Base-by-base conservation (phyloP, 192 early-diverging fungal species). In the Dimargaris verticillata region DNA sequence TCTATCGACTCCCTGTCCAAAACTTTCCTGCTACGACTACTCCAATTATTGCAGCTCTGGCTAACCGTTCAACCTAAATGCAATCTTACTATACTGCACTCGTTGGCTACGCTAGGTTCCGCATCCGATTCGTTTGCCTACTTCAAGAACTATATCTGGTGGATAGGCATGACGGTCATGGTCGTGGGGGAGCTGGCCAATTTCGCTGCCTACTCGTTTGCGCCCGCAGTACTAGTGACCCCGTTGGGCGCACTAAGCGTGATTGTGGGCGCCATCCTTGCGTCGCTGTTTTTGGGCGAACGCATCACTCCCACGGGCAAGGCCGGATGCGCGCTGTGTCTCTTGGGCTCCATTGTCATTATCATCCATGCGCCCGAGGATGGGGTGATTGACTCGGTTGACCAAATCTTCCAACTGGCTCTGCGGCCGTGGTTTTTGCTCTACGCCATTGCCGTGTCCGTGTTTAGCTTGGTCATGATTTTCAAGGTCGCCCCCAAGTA, bases 131-230 rank as follows among this genome's bases (percentile, higher is more conserved):
- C 79, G 14, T 78, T 86, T 60, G 73, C 80, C 61, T 95, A 92
- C 66, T 74, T 95, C 61, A 83, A 82, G 64, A 93, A 91, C 72
- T 77, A 78, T 62, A 82, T 87, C 44, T 95, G 93, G 93, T 93
- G 91, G 84, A 71, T 78, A 29, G 93, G 93, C 55, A 92, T 91
- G 82, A 60, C 73, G 44, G 53, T 77, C 90, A 88, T 96, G 93
- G 84, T 85, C 7, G 65, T 91, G 33, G 93, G 93, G 60, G 93
- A 96, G 75, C 74, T 89, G 61, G 88, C 88, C 61, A 97, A 97
- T 74, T 95, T 97, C 78, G 77, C 88, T 2, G 94, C 93, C 14
- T 96, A 96, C 68, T 86, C 88, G 42, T 96, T 89, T 81, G 92
- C 91, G 47, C 93, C 93, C 1, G 91, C 93, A 44, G 93, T 96